These are phyloP conservation scores for Arachis monticola DNA, from an alignment of 331 rosid species.

Conservation along the genomic window DNA sequence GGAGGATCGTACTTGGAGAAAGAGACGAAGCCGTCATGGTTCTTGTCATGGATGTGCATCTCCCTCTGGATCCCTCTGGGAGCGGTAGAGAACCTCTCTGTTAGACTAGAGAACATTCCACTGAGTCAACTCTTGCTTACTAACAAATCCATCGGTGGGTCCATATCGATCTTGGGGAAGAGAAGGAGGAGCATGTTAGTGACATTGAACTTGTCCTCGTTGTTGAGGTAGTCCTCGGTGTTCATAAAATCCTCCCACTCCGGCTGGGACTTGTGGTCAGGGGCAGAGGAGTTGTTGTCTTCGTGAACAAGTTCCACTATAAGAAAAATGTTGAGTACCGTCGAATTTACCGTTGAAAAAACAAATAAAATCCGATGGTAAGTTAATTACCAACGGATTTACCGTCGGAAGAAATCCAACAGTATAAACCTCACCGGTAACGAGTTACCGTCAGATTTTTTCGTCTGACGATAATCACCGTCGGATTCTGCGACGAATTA, in stretches of 20 bases:
- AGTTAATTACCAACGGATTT: too few species aligned
- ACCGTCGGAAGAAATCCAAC: too few species aligned
- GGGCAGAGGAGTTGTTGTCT: slow-evolving; percentile 47
- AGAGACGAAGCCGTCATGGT: slow-evolving; percentile 72
- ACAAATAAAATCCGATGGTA: too few species aligned
- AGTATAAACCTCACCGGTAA: too few species aligned
- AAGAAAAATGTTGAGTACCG: too few species aligned
- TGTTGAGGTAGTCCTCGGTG: slow-evolving; percentile 59
- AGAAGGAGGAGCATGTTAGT: slow-evolving; percentile 38
- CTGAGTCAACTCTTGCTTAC: too few species aligned
- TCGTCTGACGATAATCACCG: too few species aligned
- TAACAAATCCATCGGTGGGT: too few species aligned
- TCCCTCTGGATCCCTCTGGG: slow-evolving; percentile 56
- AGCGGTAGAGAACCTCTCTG: slow-evolving; percentile 71
- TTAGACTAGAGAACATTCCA: slow-evolving; percentile 51
- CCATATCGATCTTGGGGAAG: too few species aligned
- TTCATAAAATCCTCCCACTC: slow-evolving; percentile 86
- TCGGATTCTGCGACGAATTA: too few species aligned
- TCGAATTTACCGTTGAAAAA: too few species aligned
- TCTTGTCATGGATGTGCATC: slow-evolving; percentile 86
- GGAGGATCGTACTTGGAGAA: slow-evolving; percentile 94
- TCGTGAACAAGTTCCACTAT: slow-evolving; percentile 19
- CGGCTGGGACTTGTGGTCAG: slow-evolving; percentile 75
- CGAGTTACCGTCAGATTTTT: too few species aligned
- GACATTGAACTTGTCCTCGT: slow-evolving; percentile 80